Percentiles rank a stretch among this genome's conserved stretches.
These are phyloP conservation scores for Phylloboletellus chloephorus DNA, from an alignment of 1,284 basidiomycete genomes.

Conservation along the genomic window DNA sequence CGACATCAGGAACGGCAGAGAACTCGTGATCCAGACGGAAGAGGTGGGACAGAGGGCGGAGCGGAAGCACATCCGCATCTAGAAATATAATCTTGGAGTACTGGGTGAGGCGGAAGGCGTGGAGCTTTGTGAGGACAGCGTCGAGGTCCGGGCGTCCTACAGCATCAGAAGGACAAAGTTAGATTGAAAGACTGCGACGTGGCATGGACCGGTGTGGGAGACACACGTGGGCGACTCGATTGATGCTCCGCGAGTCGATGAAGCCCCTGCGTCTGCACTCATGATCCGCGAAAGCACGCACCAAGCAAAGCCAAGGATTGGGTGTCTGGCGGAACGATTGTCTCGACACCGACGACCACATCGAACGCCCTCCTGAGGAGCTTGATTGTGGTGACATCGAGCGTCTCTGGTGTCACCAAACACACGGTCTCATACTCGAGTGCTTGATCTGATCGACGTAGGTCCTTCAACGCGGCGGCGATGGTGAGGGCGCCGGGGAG, in stretches of 20 bases:
- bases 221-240: slow-evolving; percentile 10
- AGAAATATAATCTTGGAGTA: slow-evolving; percentile 91
- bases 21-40: slow-evolving; percentile 73
- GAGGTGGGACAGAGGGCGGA: slow-evolving; percentile 84
- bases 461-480: slow-evolving; percentile 75
- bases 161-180: slow-evolving; percentile 12
- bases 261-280: background rate
- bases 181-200: slow-evolving; percentile 18
- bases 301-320: slow-evolving; percentile 77
- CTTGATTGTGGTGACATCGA: slow-evolving; percentile 83
- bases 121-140: slow-evolving; percentile 91
- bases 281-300: slow-evolving; percentile 33
- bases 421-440: slow-evolving; percentile 82
- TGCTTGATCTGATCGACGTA: slow-evolving; percentile 63
- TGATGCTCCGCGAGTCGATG: slow-evolving; percentile 5
- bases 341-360: slow-evolving; percentile 86
- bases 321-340: slow-evolving; percentile 63
- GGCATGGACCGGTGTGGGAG: slow-evolving; percentile 10
- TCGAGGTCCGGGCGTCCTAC: slow-evolving; percentile 89
- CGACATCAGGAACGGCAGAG: slow-evolving; percentile 90
- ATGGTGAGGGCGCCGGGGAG: slow-evolving; percentile 88
- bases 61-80: slow-evolving; percentile 92
- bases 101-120: slow-evolving; percentile 85
- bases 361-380: slow-evolving; percentile 78
- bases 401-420: slow-evolving; percentile 88